Conservation (phyloP, 192 early-diverging fungal genomes). For the Piromyces finnis region DNA sequence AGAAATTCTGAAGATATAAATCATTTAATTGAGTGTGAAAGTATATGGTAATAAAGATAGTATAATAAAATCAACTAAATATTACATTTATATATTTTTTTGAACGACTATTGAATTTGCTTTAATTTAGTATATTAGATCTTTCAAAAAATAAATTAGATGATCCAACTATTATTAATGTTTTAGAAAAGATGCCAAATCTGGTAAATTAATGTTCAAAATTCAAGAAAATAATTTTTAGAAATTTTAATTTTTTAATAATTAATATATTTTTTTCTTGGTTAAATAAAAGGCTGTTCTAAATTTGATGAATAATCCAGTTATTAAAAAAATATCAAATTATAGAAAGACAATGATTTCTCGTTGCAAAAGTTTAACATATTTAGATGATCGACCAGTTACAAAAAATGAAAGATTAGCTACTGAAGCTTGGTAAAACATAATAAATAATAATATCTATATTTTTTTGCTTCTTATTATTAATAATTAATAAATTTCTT, state of each 20-base stretch:
- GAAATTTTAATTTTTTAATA: too few species aligned
- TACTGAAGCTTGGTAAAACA: constrained; percentile 26
- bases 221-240: too few species aligned
- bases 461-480: background rate
- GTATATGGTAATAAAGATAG: constrained; percentile 7
- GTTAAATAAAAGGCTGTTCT: constrained; percentile 44
- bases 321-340: constrained; percentile 27
- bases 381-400: constrained; percentile 39
- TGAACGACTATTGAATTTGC: background rate
- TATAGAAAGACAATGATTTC: constrained; percentile 27
- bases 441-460: background rate
- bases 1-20: constrained; percentile 15
- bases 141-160: constrained; percentile 32
- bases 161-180: constrained; percentile 24
- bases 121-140: constrained; percentile 18
- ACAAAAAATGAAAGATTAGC: constrained; percentile 35
- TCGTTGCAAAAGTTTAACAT: constrained; percentile 17
- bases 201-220: constrained; percentile 13
- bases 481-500: background rate
- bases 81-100: too few species aligned
- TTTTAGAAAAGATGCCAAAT: constrained; percentile 26
- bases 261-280: too few species aligned
- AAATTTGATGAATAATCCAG: constrained; percentile 37
- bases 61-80: background rate
- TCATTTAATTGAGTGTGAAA: constrained; percentile 12